Conservation (phyloP, 129 eudicot genomes). For the Dittrichia graveolens region DNA sequence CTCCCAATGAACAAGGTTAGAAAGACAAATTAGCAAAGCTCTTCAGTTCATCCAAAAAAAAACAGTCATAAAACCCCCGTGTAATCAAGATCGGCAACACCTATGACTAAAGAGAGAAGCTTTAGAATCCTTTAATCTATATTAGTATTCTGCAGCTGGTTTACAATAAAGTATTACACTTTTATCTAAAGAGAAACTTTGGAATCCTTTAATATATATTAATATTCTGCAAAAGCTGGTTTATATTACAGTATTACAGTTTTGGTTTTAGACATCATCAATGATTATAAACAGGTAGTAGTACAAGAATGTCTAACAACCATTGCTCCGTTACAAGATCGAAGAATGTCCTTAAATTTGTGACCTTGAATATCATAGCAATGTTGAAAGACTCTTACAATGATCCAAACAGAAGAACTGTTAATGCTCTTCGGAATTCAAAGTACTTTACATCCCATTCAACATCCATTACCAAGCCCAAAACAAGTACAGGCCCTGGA, state of each 20-base stretch:
- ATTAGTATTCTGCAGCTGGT: slow-evolving; percentile 11
- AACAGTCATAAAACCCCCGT: background rate
- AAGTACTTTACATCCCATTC: background rate
- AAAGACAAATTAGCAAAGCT: background rate
- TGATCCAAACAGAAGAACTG: background rate
- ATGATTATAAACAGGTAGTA: background rate
- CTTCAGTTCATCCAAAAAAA: background rate
- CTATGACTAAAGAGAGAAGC: background rate
- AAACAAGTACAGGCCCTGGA: background rate
- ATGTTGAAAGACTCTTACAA: background rate
- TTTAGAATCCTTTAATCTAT: background rate
- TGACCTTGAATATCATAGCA: background rate
- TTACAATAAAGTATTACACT: background rate
- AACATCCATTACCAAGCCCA: background rate
- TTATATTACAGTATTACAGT: background rate
- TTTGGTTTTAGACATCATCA: background rate
- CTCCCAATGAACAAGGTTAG: background rate
- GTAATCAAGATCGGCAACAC: background rate
- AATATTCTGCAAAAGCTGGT: slow-evolving; percentile 9
- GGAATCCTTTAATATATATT: background rate
- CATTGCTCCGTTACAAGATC: background rate
- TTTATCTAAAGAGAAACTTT: background rate
- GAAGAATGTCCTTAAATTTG: background rate
- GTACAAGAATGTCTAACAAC: background rate
- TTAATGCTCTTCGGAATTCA: background rate